Conservation (phyloP, 768 basidiomycete genomes). For the Cubamyces sp. region DNA sequence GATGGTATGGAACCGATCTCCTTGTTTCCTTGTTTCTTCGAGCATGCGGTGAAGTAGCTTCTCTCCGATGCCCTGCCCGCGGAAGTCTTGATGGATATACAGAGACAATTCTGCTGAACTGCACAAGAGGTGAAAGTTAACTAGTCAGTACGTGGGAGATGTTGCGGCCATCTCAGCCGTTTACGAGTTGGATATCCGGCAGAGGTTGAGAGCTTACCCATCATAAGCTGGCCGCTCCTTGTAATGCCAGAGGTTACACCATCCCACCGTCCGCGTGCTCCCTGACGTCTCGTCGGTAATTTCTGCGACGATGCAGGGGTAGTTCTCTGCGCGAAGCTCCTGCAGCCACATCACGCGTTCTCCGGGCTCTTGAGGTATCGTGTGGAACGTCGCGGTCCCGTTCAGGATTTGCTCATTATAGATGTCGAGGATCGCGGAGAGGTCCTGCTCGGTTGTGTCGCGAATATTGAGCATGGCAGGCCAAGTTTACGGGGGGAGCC, state of each 20-base stretch:
- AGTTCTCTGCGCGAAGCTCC: constrained; percentile 1
- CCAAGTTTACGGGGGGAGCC: too few species aligned
- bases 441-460: constrained; percentile 1
- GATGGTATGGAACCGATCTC: constrained; percentile 17
- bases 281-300: background rate
- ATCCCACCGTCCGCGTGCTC: constrained; percentile 8
- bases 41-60: constrained; percentile 3
- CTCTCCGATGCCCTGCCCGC: constrained; percentile 5
- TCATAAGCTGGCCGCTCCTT: constrained; percentile 15
- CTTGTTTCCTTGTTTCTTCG: constrained; percentile 7
- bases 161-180: too few species aligned
- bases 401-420: constrained; percentile 21
- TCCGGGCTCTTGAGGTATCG: background rate
- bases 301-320: constrained; percentile 22
- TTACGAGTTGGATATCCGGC: too few species aligned
- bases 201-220: constrained; percentile 1
- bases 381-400: constrained; percentile 22
- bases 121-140: too few species aligned
- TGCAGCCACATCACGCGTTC: constrained; percentile 12
- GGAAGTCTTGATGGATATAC: constrained; percentile 20
- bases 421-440: constrained; percentile 17
- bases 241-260: constrained; percentile 19
- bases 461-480: constrained; percentile 11
- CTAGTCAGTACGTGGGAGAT: too few species aligned
- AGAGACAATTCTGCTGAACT: constrained; percentile 20